A percentile compares a stretch with the other conserved stretches of the same genome.
phyloP scores from a whole-genome alignment of 2,329 filamentous ascomycete species.

The Calonectria multiphialidica region DNA sequence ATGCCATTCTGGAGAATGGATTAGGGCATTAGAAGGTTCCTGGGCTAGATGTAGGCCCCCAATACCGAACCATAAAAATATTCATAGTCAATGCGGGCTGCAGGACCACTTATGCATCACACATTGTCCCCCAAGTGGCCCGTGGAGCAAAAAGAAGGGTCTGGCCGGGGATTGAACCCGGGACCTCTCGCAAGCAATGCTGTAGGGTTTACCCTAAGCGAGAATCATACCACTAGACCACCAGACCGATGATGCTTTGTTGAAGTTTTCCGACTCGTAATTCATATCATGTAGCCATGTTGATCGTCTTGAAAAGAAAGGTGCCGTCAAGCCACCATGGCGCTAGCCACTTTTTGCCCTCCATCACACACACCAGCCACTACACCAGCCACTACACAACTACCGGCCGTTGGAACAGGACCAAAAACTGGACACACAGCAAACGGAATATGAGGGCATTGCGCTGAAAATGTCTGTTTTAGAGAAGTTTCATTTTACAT shows the following conservation, averaged over 20 bases:
- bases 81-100: no score
- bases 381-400: no score
- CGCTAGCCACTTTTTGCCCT: not conserved
- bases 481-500: no score
- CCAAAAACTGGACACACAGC: no score
- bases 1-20: not conserved
- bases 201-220: slow-evolving; percentile 69
- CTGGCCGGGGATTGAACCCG: slow-evolving; percentile 61
- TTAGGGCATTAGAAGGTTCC: not conserved
- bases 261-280: not conserved
- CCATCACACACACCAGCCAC: not conserved
- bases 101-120: no score
- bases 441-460: no score
- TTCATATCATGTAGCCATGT: not conserved
- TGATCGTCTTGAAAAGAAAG: not conserved
- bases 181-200: slow-evolving; percentile 57
- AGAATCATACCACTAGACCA: slow-evolving; percentile 80
- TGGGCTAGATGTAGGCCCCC: no score
- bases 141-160: slow-evolving; percentile 49
- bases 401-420: no score
- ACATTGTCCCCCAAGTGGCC: not conserved
- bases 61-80: no score
- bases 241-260: slow-evolving; percentile 50
- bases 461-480: no score
- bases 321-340: not conserved